Evolutionary conservation across 768 basidiomycete genomes (phyloP).

Genomic region (Mycena vitilis): DNA sequence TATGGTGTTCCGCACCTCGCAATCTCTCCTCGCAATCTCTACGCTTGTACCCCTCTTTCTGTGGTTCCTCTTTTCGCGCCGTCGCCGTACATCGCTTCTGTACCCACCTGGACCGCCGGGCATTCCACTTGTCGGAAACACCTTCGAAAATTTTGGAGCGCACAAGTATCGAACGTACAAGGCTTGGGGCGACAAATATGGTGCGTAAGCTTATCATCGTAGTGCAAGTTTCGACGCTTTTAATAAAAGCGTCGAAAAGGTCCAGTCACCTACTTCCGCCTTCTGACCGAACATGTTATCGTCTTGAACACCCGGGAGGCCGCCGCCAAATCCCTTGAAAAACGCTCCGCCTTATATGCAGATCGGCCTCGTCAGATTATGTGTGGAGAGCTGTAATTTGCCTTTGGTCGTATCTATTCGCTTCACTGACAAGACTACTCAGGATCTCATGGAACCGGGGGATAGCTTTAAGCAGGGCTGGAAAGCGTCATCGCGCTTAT

Average conservation of each 20-base stretch:
- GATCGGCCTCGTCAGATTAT: constrained; percentile 7
- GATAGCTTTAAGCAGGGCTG: background rate
- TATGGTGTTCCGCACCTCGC: too few species aligned
- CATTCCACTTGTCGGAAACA: background rate
- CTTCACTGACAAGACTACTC: background rate
- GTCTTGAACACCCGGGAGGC: constrained; percentile 12
- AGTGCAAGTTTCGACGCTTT: background rate
- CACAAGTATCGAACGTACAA: constrained; percentile 4
- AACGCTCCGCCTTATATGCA: background rate
- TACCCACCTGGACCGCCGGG: constrained; percentile 4
- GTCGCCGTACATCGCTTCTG: background rate
- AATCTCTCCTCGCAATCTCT: background rate
- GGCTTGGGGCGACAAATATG: background rate
- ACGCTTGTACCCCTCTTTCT: background rate
- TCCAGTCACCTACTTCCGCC: constrained; percentile 9
- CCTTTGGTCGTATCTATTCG: background rate
- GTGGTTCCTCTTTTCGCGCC: background rate
- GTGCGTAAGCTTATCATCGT: background rate
- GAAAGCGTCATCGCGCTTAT: background rate
- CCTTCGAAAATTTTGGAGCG: background rate
- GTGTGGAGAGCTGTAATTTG: constrained; percentile 1
- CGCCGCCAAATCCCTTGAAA: background rate
- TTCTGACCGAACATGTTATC: constrained; percentile 2
- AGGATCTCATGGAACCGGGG: constrained; percentile 8
- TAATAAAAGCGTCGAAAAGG: too few species aligned